phyloP scores from a whole-genome alignment of 352 stramenopile genomes.

The Thalassiosira pacifica region DNA sequence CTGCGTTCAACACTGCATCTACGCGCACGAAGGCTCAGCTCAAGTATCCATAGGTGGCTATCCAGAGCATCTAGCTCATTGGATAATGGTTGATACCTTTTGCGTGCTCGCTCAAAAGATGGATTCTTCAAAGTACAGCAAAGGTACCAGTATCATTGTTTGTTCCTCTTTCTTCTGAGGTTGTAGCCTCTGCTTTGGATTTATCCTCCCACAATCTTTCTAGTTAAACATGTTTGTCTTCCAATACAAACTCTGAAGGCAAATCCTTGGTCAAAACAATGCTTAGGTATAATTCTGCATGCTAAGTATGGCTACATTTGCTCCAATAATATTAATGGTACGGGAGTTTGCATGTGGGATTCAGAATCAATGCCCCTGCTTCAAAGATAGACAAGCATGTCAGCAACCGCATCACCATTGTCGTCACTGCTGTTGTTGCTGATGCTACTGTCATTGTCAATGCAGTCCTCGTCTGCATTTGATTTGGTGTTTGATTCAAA shows the following conservation, averaged over 20 bases:
- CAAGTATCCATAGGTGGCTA: constrained; percentile 60
- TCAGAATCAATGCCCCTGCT: no score
- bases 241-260: constrained; percentile 52
- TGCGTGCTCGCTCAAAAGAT: constrained; percentile 46
- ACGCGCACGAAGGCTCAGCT: constrained; percentile 56
- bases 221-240: constrained; percentile 39
- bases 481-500: no score
- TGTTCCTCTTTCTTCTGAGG: not conserved
- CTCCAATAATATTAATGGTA: no score
- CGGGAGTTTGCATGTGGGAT: no score
- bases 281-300: constrained; percentile 56
- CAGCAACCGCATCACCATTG: no score
- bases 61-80: constrained; percentile 68
- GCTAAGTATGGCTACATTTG: constrained; percentile 57
- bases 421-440: no score
- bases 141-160: not conserved
- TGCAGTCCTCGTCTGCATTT: no score
- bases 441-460: no score
- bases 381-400: no score
- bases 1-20: constrained; percentile 60
- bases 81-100: constrained; percentile 63
- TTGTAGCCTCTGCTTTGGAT: constrained; percentile 1
- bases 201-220: constrained; percentile 59
- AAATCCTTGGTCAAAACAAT: constrained; percentile 60
- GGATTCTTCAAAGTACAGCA: constrained; percentile 39